These are phyloP conservation scores for Candida schatavii DNA, from an alignment of 805 yeast species.

Conservation along the genomic window DNA sequence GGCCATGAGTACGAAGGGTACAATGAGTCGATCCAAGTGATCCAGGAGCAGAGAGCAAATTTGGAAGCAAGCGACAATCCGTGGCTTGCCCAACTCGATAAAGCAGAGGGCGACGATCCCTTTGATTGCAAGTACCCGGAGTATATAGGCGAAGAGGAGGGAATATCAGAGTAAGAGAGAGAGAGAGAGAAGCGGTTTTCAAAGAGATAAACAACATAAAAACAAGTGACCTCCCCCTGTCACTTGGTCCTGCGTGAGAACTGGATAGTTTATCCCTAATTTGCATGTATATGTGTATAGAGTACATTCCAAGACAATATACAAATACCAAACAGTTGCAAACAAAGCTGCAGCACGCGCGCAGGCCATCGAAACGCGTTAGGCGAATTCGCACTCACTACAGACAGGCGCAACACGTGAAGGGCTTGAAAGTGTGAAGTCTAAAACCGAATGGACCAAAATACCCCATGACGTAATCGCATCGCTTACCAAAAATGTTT, in stretches of 20 bases:
- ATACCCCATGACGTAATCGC: background rate
- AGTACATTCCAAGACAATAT: background rate
- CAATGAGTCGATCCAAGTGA: constrained; percentile 13
- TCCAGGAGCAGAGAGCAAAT: constrained; percentile 11
- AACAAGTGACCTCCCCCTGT: background rate
- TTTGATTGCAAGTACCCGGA: constrained; percentile 20
- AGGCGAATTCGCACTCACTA: background rate
- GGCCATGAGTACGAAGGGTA: constrained; percentile 32
- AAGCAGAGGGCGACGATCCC: constrained; percentile 8
- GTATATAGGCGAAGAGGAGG: constrained; percentile 18
- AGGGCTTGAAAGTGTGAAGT: background rate
- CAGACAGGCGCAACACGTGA: background rate
- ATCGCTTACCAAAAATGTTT: background rate
- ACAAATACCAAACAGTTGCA: background rate
- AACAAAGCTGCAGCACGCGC: background rate
- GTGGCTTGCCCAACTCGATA: constrained; percentile 17
- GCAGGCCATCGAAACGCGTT: background rate
- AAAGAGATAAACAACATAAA: too few species aligned
- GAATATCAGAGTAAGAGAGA: constrained; percentile 18
- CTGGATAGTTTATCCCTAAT: background rate
- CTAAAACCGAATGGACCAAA: background rate
- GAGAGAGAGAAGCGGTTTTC: background rate
- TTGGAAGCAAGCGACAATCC: constrained; percentile 11
- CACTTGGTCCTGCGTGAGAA: too few species aligned
- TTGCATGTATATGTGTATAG: background rate